Percentiles rank a stretch among this genome's conserved stretches.
phyloP scores from a whole-genome alignment of 306 rosid species.

The Gillenia trifoliata region DNA sequence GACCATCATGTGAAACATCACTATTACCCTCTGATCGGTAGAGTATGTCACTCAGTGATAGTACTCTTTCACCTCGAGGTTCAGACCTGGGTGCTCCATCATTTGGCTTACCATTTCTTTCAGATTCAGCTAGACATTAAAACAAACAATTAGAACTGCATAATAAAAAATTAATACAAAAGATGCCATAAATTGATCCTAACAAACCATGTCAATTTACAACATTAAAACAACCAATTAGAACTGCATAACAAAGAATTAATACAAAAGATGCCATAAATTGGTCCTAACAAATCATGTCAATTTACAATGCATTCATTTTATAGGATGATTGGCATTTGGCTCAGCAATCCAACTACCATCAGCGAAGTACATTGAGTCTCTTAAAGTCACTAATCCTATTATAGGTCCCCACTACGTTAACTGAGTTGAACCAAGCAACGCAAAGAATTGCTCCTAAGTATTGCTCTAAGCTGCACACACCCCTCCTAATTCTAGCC shows the following conservation, averaged over 20 bases:
- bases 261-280: slow-evolving; percentile 1
- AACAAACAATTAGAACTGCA: slow-evolving; percentile 24
- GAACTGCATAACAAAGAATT: slow-evolving; percentile 15
- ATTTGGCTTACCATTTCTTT: slow-evolving; percentile 50
- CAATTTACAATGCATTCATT: background rate
- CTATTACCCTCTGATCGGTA: slow-evolving; percentile 77
- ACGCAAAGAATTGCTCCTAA: background rate
- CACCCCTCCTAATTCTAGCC: no score
- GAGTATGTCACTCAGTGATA: slow-evolving; percentile 81
- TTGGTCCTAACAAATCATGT: background rate
- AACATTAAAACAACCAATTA: slow-evolving; percentile 29
- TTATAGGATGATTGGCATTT: background rate
- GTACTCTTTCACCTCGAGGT: slow-evolving; percentile 54
- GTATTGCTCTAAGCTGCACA: background rate
- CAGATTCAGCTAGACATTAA: slow-evolving; percentile 62
- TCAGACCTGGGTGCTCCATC: slow-evolving; percentile 62
- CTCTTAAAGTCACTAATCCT: background rate
- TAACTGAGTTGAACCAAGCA: background rate
- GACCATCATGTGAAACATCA: slow-evolving; percentile 84
- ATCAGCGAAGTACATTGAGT: background rate
- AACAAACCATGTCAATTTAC: no score
- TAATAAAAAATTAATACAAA: slow-evolving; percentile 12
- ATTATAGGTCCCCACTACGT: no score
- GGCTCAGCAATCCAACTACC: background rate
- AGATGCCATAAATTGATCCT: background rate